These are phyloP conservation scores for Diaporthe eres DNA, from an alignment of 2,329 filamentous ascomycete species.

Conservation along the genomic window DNA sequence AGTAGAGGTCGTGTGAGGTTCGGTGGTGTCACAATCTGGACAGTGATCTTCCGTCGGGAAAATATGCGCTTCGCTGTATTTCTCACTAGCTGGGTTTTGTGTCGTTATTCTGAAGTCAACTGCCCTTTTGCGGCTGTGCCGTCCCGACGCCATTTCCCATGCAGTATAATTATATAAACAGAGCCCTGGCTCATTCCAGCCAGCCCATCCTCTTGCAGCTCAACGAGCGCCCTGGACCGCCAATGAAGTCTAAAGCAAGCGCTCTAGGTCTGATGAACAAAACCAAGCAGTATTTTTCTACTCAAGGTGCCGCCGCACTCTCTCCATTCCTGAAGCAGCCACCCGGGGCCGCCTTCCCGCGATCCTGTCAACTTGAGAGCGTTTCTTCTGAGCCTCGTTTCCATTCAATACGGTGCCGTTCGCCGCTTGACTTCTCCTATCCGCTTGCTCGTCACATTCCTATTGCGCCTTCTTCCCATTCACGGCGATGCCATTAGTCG, in stretches of 20 bases:
- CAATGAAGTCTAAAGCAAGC: neutral
- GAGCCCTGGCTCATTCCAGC: constrained; percentile 1
- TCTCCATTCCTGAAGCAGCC: neutral
- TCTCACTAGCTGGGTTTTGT: neutral
- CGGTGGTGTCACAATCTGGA: neutral
- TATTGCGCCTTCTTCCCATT: constrained; percentile 50
- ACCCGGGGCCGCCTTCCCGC: neutral
- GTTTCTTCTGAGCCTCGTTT: neutral
- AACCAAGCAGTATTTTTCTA: neutral
- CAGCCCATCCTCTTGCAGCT: neutral
- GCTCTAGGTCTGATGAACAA: neutral
- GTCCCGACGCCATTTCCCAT: constrained; percentile 32
- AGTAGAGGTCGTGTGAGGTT: neutral
- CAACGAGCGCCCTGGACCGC: neutral
- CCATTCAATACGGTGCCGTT: neutral
- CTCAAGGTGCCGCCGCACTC: neutral
- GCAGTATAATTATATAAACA: constrained; percentile 27
- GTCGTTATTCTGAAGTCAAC: constrained; percentile 18
- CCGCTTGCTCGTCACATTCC: neutral
- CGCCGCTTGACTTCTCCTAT: neutral
- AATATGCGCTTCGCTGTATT: neutral
- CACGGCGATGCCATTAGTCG: constrained; percentile 45
- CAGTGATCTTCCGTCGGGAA: neutral
- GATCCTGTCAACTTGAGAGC: neutral
- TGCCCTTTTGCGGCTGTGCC: constrained; percentile 24